Percentiles rank a stretch among this genome's conserved stretches.
These are phyloP conservation scores for Beauveria varroae DNA, from an alignment of 2,329 filamentous ascomycete genomes.

Conservation along the genomic window DNA sequence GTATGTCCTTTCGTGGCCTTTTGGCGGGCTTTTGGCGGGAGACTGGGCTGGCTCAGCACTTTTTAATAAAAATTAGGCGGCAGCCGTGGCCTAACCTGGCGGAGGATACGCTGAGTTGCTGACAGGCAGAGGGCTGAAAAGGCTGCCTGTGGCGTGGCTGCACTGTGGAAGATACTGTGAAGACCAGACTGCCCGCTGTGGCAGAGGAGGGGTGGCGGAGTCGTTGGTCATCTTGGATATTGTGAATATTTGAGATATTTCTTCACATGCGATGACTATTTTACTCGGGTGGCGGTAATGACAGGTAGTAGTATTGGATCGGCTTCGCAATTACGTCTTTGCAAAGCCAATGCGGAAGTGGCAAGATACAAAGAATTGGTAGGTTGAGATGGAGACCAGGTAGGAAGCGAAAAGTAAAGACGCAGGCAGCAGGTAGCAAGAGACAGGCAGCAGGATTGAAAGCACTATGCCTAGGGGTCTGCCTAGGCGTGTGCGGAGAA, in stretches of 20 bases:
- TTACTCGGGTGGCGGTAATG: background rate
- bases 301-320: background rate
- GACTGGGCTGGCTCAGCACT: no score
- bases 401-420: no score
- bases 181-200: background rate
- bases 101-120: background rate
- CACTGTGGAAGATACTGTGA: conserved; percentile 1
- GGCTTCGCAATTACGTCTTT: no score
- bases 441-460: background rate
- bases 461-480: background rate
- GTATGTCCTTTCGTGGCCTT: no score
- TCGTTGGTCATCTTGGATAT: no score
- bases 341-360: background rate
- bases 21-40: no score
- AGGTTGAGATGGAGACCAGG: no score
- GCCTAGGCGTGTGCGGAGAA: background rate
- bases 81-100: no score
- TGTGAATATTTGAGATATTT: no score
- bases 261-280: background rate
- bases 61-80: no score
- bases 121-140: no score
- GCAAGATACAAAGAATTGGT: background rate
- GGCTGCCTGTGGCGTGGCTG: background rate
- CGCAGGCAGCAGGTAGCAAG: no score
- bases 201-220: background rate